Conservation (phyloP, 2,329 filamentous ascomycete genomes). For the Xylariaceae sp. region DNA sequence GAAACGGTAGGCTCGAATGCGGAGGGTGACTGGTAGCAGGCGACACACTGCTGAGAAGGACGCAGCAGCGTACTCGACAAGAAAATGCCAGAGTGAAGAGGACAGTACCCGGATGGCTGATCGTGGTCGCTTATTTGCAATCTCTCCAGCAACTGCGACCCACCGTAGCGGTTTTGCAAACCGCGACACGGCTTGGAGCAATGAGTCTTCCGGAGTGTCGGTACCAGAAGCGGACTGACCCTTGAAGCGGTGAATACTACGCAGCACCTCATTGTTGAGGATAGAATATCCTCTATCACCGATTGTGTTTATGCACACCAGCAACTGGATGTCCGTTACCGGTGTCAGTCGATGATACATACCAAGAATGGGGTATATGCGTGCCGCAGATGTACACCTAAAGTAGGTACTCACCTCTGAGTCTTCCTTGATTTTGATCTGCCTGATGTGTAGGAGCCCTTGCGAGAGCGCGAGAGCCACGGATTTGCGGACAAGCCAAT, state of each 20-base stretch:
- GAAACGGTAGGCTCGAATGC: too few relatives aligned
- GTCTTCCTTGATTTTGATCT: constrained; percentile 4
- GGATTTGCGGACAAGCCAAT: constrained; percentile 23
- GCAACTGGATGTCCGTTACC: constrained; percentile 3
- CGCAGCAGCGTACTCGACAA: constrained; percentile 5
- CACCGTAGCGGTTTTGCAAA: constrained; percentile 12
- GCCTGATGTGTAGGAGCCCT: constrained; percentile 13
- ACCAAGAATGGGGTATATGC: constrained; percentile 3
- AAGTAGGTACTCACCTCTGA: constrained; percentile 5
- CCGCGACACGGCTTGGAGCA: constrained; percentile 6
- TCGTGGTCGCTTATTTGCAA: constrained; percentile 3
- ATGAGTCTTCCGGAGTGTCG: constrained; percentile 6
- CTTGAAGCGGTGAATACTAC: constrained; percentile 1
- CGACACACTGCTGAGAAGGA: constrained; percentile 2
- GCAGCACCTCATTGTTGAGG: constrained; percentile 3
- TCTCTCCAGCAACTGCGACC: constrained; percentile 5
- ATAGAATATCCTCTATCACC: constrained; percentile 2
- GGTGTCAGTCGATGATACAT: constrained; percentile 1
- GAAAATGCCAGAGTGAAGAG: constrained; percentile 3
- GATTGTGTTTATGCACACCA: neutral
- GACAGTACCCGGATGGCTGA: neutral
- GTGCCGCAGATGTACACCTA: constrained; percentile 1
- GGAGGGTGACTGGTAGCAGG: too few relatives aligned
- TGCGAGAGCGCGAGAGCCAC: constrained; percentile 14
- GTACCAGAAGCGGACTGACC: constrained; percentile 4